Evolutionary conservation across 768 basidiomycete genomes (phyloP), one percentile per base, ranked within the genome.

Genomic region (Suillus tomentosus): DNA sequence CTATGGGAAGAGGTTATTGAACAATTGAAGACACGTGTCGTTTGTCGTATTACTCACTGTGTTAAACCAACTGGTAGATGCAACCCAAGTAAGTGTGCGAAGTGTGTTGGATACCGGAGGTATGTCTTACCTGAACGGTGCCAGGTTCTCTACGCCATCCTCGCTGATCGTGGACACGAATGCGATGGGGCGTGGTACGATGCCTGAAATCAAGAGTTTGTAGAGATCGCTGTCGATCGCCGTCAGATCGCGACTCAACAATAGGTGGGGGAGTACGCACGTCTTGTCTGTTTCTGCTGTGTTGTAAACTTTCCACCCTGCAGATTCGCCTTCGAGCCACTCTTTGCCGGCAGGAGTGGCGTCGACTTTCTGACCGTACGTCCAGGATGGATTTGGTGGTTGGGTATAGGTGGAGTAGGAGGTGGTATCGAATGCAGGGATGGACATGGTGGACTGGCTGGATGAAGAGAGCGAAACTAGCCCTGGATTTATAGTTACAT

Each of bases 151-250:
- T 0, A 70, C 54, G 10, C 80, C 80, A 3, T 73, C 65, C 5
- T 69, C 66, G 3, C 71, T 70, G 58, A 80, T 61, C 34, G 77
- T 76, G 22, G 80, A 80, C 10, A 81, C 74, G 62, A 82, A 80
- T 2, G 79, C 81, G 39, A 83, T 78, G 9, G 82, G 83, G n/a
- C 82, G 71, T 0, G 83, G 82, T 2, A 75, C 71, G 51, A 82
- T 69, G 14, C 79, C 79, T 58, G 76, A 75, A 36, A 76, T 75
- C 73, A 81, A 65, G 27, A 79, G 64, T 47, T 62, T 69, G 68
- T 80, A 77, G 15, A 79, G 60, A 43, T 64, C 34, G 11, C 74
- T 77, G 47, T 42, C 6, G 17, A 42, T n/a, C 6, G 3, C 3
- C 8, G 11, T 39, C 31, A 15, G 24, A 34, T 17, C 43, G 37